Evolutionary conservation across 306 rosid species (phyloP), one percentile per base, ranked within the genome.

Genomic region (Casuarina equisetifolia): DNA sequence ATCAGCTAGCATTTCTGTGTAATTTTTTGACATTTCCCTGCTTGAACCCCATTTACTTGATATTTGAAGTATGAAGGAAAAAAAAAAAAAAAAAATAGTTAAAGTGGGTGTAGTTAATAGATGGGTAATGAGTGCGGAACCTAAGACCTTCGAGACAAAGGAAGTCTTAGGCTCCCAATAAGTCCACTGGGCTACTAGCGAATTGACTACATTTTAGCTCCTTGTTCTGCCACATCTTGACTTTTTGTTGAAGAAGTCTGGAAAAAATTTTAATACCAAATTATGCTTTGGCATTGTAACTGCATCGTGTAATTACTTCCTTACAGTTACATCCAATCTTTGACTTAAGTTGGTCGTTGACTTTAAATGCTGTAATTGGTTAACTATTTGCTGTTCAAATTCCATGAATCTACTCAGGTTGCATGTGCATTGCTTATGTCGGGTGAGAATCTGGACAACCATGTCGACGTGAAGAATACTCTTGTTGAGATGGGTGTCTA

Each of bases 401-500:
- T 63, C 69, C 78, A 32, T 63, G 42, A 40, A 13, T 46, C 48
- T 19, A 59, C 78, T 67, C 70, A 88, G 91, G 91, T 88, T 76
- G 91, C 86, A 71, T 88, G 89, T 74, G 91, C 89, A 71, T 77
- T 88, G 82, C 88, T 88, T 72, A 83, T 88, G 86, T 82, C 83
- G 13, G 89, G 89, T 74, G 89, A 88, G 70, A 81, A 85, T 79
- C 78, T 88, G 72, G 91, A 88, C 52, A 81, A 83, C 55, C 89
- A 88, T 82, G 38, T 66, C 81, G 89, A 83, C 45, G 89, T 85
- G 16, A 83, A 88, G 83, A 85, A 85, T 70, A 81, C 81, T 77
- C 91, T 88, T 70, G 89, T 88, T 79, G 91, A 88, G 62, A 88
- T 88, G 91, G 91, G 91, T 69, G 83, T 87, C 35, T 88, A 88